Percentiles rank a stretch among this genome's conserved stretches.
Conservation (phyloP, 371 early-diverging fungal genomes). For the Batrachochytrium dendrobatidis region DNA sequence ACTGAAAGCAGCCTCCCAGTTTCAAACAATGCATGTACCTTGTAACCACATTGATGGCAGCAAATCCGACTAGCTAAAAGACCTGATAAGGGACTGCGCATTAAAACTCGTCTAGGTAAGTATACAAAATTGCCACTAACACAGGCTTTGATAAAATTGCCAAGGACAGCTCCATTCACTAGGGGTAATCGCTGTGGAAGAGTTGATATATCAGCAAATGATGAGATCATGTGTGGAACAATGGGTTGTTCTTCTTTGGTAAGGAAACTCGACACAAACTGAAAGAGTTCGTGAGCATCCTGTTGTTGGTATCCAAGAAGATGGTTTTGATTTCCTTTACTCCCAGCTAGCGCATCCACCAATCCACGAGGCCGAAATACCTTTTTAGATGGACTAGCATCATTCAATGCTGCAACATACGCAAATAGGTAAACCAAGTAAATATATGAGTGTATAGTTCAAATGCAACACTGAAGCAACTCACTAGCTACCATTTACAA, state of each 20-base stretch:
- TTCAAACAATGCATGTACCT: slow-evolving; percentile 9
- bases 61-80: slow-evolving; percentile 27
- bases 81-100: slow-evolving; percentile 34
- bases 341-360: slow-evolving; percentile 45
- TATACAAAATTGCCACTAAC: neutral
- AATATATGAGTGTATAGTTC: neutral
- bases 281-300: slow-evolving; percentile 93
- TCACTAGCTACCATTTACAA: neutral
- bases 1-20: neutral
- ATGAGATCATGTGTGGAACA: slow-evolving; percentile 11
- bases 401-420: slow-evolving; percentile 36
- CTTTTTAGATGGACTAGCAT: slow-evolving; percentile 26
- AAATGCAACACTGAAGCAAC: neutral
- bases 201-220: slow-evolving; percentile 14
- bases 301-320: slow-evolving; percentile 46
- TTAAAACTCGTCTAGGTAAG: slow-evolving; percentile 9
- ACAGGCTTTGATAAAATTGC: neutral
- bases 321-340: slow-evolving; percentile 37
- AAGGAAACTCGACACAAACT: slow-evolving; percentile 72
- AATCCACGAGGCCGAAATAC: slow-evolving; percentile 50
- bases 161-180: neutral
- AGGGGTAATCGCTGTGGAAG: no score
- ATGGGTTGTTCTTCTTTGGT: slow-evolving; percentile 54
- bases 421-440: neutral
- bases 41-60: slow-evolving; percentile 29